phyloP scores from a whole-genome alignment of 169 alveolate species.

The Plasmodium cynomolgi region DNA sequence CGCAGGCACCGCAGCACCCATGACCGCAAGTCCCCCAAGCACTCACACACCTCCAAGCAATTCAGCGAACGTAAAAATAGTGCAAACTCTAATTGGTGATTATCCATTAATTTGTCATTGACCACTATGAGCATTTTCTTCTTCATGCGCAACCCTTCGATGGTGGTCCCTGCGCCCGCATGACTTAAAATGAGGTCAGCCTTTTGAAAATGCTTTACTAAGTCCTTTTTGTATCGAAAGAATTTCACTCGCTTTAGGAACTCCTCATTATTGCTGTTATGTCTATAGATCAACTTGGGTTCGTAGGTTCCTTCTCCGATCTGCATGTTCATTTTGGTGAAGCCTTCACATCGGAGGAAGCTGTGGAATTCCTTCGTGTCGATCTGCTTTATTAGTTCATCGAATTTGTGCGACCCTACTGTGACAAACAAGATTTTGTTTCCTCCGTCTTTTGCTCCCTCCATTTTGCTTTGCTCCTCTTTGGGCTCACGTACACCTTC shows the following conservation, averaged over 20 bases:
- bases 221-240: constrained; percentile 77
- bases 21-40: constrained; percentile 19
- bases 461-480: background rate
- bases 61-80: constrained; percentile 51
- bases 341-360: constrained; percentile 22
- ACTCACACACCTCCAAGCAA: constrained; percentile 63
- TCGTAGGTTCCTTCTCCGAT: constrained; percentile 34
- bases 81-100: constrained; percentile 88
- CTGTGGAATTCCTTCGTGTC: constrained; percentile 47
- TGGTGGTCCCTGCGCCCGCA: constrained; percentile 90
- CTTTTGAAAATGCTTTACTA: constrained; percentile 73
- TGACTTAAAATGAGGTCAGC: constrained; percentile 88
- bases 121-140: constrained; percentile 87
- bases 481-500: background rate
- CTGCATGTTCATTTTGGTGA: constrained; percentile 37
- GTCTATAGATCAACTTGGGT: constrained; percentile 29
- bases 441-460: background rate
- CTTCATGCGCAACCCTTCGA: constrained; percentile 83
- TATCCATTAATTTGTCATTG: constrained; percentile 83
- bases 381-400: constrained; percentile 27
- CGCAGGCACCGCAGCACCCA: constrained; percentile 58
- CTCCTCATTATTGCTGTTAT: background rate
- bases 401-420: constrained; percentile 57
- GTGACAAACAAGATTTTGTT: constrained; percentile 34
- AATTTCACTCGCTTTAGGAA: constrained; percentile 7